Evolutionary conservation across 2,329 filamentous ascomycete genomes (phyloP).

Genomic region (Aureobasidium mangrovei): DNA sequence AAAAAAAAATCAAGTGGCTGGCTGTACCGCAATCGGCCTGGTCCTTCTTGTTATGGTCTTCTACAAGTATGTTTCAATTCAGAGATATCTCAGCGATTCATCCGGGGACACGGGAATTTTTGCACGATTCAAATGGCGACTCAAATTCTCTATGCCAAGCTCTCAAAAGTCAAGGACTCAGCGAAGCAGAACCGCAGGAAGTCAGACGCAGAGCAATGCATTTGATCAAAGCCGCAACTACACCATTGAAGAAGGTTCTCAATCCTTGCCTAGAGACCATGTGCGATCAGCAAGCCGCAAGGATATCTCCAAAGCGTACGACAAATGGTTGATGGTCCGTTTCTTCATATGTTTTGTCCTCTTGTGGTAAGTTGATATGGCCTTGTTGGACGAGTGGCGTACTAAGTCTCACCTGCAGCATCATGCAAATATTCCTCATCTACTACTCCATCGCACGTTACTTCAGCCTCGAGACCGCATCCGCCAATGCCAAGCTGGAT

Average conservation of each 20-base stretch:
- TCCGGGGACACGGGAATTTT: neutral
- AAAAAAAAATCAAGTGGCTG: neutral
- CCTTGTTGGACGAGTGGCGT: neutral
- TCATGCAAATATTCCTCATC: slow-evolving; percentile 17
- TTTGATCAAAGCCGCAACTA: neutral
- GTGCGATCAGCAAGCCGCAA: neutral
- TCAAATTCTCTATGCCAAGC: slow-evolving; percentile 11
- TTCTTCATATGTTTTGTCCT: slow-evolving; percentile 17
- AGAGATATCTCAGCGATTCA: neutral
- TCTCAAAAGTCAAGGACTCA: neutral
- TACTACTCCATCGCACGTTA: slow-evolving; percentile 13
- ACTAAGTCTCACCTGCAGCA: neutral
- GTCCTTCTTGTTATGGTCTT: slow-evolving; percentile 1
- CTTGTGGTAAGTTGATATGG: slow-evolving; percentile 10
- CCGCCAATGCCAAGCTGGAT: slow-evolving; percentile 12
- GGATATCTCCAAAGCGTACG: neutral
- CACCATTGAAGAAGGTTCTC: neutral
- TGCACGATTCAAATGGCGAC: slow-evolving; percentile 1
- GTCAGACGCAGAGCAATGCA: neutral
- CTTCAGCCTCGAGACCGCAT: neutral
- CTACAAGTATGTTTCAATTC: slow-evolving; percentile 12
- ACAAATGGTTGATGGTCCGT: slow-evolving; percentile 18
- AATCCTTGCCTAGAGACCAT: neutral
- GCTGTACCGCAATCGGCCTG: neutral
- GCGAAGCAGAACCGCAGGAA: neutral